Evolutionary conservation across 1,284 basidiomycete genomes (phyloP).

Genomic region (Melampsora larici-populina): DNA sequence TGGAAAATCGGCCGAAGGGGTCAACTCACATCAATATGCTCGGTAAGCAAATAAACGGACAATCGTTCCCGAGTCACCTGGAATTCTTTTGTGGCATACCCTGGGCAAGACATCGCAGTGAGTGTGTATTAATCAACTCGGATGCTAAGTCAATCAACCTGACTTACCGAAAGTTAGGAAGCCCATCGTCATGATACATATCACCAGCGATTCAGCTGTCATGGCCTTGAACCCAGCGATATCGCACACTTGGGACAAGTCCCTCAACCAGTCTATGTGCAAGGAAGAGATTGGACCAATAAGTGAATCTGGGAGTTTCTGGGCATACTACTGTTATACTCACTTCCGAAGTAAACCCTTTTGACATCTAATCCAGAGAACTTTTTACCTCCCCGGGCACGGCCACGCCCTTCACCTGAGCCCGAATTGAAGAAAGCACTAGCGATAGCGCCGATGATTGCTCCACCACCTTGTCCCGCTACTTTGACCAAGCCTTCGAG

Average conservation of each 20-base stretch:
- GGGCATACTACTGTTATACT: constrained; percentile 34
- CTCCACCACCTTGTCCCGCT: constrained; percentile 30
- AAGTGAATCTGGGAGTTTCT: not conserved
- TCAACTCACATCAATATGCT: constrained; percentile 66
- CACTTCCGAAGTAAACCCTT: constrained; percentile 52
- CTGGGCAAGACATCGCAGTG: not conserved
- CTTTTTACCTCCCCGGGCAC: constrained; percentile 47
- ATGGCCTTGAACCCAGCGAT: constrained; percentile 42
- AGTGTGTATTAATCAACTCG: not conserved
- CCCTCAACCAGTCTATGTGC: constrained; percentile 38
- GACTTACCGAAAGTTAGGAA: constrained; percentile 36
- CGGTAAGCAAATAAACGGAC: constrained; percentile 77
- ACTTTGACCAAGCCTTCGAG: constrained; percentile 40
- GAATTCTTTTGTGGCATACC: constrained; percentile 63
- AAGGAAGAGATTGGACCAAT: not conserved
- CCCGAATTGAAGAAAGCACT: constrained; percentile 33
- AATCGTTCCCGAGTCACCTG: constrained; percentile 84
- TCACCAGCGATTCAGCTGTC: constrained; percentile 16
- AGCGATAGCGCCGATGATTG: constrained; percentile 35
- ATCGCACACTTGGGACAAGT: constrained; percentile 43
- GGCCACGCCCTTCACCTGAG: constrained; percentile 20
- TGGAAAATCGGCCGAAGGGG: constrained; percentile 47
- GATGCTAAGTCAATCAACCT: not conserved
- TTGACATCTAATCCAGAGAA: constrained; percentile 52
- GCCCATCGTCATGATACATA: constrained; percentile 52